phyloP scores from a whole-genome alignment of 169 alveolate species.

The Amoebophrya sp. region DNA sequence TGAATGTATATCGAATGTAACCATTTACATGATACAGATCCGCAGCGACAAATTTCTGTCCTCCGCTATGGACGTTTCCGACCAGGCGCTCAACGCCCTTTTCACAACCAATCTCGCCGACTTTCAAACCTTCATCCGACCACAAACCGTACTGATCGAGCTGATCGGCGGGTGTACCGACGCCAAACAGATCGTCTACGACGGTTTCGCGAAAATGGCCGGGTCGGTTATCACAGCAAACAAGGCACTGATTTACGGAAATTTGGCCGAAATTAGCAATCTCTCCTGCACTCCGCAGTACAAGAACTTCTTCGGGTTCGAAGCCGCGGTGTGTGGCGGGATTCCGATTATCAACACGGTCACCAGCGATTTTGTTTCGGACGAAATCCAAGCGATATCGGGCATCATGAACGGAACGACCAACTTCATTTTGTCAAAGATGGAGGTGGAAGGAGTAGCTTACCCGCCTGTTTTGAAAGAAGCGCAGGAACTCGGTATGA shows the following conservation, averaged over 20 bases:
- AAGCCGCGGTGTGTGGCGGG: conserved; percentile 49
- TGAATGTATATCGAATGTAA: too few species aligned
- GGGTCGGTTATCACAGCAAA: conserved; percentile 40
- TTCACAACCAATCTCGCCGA: background rate
- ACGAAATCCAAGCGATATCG: background rate
- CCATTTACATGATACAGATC: background rate
- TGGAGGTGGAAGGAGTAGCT: conserved; percentile 31
- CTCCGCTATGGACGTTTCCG: background rate
- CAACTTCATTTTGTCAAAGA: conserved; percentile 35
- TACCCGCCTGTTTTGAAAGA: background rate
- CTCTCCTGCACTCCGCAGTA: background rate
- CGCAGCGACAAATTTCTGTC: background rate
- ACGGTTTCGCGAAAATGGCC: background rate
- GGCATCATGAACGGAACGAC: conserved; percentile 50
- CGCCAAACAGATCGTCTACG: conserved; percentile 19
- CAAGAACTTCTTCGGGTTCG: conserved; percentile 31
- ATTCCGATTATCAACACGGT: conserved; percentile 36
- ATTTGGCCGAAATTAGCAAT: conserved; percentile 29
- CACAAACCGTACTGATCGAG: too few species aligned
- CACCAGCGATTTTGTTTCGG: background rate
- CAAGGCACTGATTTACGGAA: conserved; percentile 29
- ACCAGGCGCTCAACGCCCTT: background rate
- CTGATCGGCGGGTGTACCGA: conserved; percentile 4
- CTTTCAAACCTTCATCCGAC: background rate
- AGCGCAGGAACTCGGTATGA: conserved; percentile 35